Base-by-base conservation (phyloP, 1,284 basidiomycete species). In the Xerocomus nothofagi region DNA sequence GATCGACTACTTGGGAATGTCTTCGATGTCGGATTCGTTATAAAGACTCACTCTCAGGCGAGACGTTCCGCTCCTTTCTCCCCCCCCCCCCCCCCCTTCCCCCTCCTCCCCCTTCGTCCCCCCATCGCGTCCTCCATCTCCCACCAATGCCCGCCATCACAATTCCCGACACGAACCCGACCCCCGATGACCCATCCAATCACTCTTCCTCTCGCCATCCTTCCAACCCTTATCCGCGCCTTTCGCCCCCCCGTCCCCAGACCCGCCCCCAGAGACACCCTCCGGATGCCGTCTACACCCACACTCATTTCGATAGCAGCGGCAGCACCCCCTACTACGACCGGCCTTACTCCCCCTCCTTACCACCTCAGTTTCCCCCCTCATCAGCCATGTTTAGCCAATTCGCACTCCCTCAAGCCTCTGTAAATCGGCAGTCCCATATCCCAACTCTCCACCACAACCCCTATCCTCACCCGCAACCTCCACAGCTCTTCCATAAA, bases 401-500 rank as follows among this genome's bases (percentile, higher is more conserved):
- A 52, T 51, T 62, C 37, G n/a, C 57, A 1, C 43, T 57, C 52
- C 52, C 50, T n/a, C 60, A 55, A 40, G 41, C 50, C 45, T 51
- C 59, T 44, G 30, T 44, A 7, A 57, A 55, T 46, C 71, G 61
- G 55, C 60, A 60, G 17, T 37, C 54, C n/a, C 60, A 65, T 26
- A 29, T 57, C 20, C 48, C 58, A 10, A 38, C 46, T n/a, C 42
- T 71, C 47, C 69, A 73, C 33, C 57, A 65, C 40, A 72, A 72
- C 58, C 70, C 72, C 18, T 76, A 74, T 58, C 71, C 72, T 17
- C 67, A 71, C 7, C 65, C 71, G 3, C 73, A 72, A 15, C 70
- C 70, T 5, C 72, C 73, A 2, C 68, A 67, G 36, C 63, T 79
- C 46, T 67, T 75, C 3, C 84, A 86, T 69, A 84, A 86, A 66